Conservation (phyloP, 2,329 filamentous ascomycete genomes). For the Colletotrichum limetticola region DNA sequence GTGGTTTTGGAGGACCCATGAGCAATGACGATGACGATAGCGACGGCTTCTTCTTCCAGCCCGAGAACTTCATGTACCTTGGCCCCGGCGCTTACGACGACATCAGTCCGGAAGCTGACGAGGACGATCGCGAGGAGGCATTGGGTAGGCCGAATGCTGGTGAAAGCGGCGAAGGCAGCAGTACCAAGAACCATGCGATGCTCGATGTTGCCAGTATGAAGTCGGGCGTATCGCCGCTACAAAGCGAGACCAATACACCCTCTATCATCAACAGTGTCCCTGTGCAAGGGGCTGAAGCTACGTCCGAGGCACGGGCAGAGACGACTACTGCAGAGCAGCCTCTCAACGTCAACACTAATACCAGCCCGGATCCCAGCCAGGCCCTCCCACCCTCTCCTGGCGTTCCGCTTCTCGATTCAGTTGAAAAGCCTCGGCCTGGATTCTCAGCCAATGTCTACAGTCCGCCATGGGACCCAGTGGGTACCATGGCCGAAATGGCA, state of each 20-base stretch:
- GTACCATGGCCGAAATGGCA: constrained; percentile 59
- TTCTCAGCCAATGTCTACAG: constrained; percentile 39
- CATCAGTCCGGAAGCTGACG: constrained; percentile 54
- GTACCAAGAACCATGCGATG: not conserved
- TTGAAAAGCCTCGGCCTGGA: constrained; percentile 46
- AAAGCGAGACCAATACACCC: constrained; percentile 41
- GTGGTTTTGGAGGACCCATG: constrained; percentile 26
- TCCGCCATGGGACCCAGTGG: constrained; percentile 51
- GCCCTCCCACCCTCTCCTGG: constrained; percentile 1
- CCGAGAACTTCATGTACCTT: constrained; percentile 64
- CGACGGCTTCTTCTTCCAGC: constrained; percentile 57
- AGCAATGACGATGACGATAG: constrained; percentile 47
- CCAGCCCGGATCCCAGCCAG: not conserved
- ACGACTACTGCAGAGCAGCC: not conserved
- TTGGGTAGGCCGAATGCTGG: not conserved
- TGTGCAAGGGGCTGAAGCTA: constrained; percentile 12
- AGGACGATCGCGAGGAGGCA: constrained; percentile 45
- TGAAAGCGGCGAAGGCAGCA: not conserved
- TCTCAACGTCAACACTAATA: not conserved
- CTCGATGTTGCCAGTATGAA: constrained; percentile 12
- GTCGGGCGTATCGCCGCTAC: constrained; percentile 39
- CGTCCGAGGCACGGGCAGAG: not conserved
- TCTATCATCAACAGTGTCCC: constrained; percentile 38
- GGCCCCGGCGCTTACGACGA: constrained; percentile 58
- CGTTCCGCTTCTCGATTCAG: constrained; percentile 48